Base-by-base conservation (phyloP, 768 basidiomycete species). In the Psilocybe tampanensis region DNA sequence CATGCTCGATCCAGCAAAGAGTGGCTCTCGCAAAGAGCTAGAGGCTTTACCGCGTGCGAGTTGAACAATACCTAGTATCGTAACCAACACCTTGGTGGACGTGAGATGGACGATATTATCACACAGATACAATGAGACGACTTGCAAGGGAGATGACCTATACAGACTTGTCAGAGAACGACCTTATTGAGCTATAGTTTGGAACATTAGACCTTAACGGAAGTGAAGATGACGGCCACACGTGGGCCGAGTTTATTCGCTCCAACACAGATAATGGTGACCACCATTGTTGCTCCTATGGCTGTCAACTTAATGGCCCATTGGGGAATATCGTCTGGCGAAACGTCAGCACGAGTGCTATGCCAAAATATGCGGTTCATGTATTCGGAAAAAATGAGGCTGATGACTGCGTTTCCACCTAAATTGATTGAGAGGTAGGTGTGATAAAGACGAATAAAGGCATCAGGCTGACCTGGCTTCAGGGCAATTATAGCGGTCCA, bases 251-350 rank as follows among this genome's bases (percentile, higher is more conserved):
- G 70, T 53, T 85, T 92, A 18, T 83, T 82, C 24, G 90, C 85
- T 32, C 87, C 84, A 6, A 94, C 81, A 68, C 95, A 95, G 7
- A 98, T 75, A n/a, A 83, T 59, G 1, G 88, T 86, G 19, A 96
- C 88, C 23, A 88, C 45, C 2, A 87, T 57, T 36, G 98, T 82
- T 55, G 93, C 92, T 44, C 78, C 77, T 48, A 82, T 71, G 4
- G 94, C 96, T 36, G 90, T 92, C 56, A 95, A 73, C 76, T 95
- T 96, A 75, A 92, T 92, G 22, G 92, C 86, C 92, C 94, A 94
- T 63, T 90, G 85, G 23, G 96, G 94, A 50, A 97, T 86, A 36
- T 82, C 84, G 65, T 88, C 86, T 18, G 89, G 86, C 53, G 90
- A 87, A 70, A 84, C 82, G 56, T 91, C 85, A 57, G 80, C 78